Conservation (phyloP, 345 rosid genomes). For the Pelargonium nanum region DNA sequence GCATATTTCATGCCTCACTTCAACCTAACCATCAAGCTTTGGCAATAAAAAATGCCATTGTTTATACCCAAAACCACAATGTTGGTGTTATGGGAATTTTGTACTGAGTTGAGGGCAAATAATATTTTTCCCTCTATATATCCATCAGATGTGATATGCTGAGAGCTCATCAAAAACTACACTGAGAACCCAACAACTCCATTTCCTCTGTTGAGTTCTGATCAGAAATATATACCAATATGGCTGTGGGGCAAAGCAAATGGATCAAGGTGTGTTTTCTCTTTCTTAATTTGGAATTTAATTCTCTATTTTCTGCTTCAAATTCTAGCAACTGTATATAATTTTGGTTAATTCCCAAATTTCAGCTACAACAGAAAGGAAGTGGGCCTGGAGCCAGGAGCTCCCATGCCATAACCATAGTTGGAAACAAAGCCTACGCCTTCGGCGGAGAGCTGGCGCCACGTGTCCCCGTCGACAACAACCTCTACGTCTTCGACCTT, state of each 20-base stretch:
- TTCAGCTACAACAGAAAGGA: slow-evolving; percentile 68
- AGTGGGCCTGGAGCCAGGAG: slow-evolving; percentile 84
- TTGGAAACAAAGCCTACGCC: slow-evolving; percentile 53
- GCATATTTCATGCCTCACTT: too few species aligned
- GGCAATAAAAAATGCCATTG: too few species aligned
- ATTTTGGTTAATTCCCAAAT: not conserved
- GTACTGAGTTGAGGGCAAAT: too few species aligned
- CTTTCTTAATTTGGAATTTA: not conserved
- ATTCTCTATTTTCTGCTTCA: slow-evolving; percentile 2
- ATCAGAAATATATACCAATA: slow-evolving; percentile 4
- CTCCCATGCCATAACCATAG: slow-evolving; percentile 71
- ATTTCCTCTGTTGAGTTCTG: too few species aligned
- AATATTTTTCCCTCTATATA: not conserved
- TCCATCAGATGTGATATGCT: not conserved
- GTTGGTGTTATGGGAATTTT: too few species aligned
- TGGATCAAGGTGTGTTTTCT: slow-evolving; percentile 48
- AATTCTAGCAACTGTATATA: not conserved
- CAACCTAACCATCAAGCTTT: too few species aligned
- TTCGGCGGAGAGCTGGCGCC: slow-evolving; percentile 82
- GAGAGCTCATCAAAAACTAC: not conserved
- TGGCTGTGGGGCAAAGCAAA: slow-evolving; percentile 41
- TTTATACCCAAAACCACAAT: too few species aligned
- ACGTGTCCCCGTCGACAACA: slow-evolving; percentile 83
- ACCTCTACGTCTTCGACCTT: slow-evolving; percentile 60
- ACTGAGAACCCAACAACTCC: not conserved